phyloP scores from a whole-genome alignment of 768 basidiomycete species.

The Suillus placidus region DNA sequence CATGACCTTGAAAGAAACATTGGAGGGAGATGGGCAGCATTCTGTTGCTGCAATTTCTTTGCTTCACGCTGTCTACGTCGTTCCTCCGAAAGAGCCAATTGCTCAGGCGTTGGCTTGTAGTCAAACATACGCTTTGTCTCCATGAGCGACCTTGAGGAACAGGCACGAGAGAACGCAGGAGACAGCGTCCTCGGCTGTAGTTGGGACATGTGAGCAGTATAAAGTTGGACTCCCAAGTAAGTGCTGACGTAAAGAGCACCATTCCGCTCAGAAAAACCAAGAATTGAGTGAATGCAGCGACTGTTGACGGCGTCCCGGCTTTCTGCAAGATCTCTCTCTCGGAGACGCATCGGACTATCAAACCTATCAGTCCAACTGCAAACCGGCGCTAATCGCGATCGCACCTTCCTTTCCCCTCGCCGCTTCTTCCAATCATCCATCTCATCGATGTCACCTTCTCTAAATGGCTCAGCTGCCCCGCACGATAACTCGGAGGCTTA shows the following conservation, averaged over 20 bases:
- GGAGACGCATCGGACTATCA: conserved; percentile 14
- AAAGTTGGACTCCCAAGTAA: not conserved
- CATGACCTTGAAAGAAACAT: conserved; percentile 36
- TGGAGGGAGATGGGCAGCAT: conserved; percentile 13
- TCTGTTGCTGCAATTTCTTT: conserved; percentile 39
- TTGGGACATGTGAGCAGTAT: not conserved
- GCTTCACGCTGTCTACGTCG: conserved; percentile 46
- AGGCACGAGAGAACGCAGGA: not conserved
- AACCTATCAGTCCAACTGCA: not conserved
- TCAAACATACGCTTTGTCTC: not conserved
- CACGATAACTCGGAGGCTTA: conserved; percentile 38
- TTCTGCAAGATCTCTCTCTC: conserved; percentile 17
- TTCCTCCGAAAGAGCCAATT: conserved; percentile 55
- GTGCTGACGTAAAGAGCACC: conserved; percentile 9
- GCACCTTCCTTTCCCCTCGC: conserved; percentile 11
- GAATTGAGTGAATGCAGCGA: conserved; percentile 38
- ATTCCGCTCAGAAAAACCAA: conserved; percentile 7
- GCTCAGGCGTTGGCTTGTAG: conserved; percentile 51
- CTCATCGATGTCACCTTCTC: conserved; percentile 33
- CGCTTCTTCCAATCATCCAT: conserved; percentile 18
- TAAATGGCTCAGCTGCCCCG: conserved; percentile 23
- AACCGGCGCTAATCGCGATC: conserved; percentile 7
- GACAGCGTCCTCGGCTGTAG: not conserved
- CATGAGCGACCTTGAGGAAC: not conserved
- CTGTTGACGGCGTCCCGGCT: conserved; percentile 29